phyloP scores from a whole-genome alignment of 164 flowering plant species.

The Amborella trichopoda region DNA sequence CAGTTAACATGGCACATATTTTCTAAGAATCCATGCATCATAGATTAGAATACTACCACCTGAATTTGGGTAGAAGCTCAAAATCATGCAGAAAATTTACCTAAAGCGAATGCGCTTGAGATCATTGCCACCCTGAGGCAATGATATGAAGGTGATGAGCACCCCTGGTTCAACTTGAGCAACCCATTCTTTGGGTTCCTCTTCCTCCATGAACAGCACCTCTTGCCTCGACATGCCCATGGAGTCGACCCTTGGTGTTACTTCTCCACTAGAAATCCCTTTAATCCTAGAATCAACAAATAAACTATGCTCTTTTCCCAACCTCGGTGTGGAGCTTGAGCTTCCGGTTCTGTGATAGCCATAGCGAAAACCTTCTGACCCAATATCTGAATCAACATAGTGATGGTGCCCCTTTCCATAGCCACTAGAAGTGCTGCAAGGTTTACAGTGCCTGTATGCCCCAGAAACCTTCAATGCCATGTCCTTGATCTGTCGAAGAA shows the following conservation, averaged over 20 bases:
- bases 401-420: conserved; percentile 26
- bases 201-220: conserved; percentile 72
- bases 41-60: too few species aligned
- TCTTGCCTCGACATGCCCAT: conserved; percentile 49
- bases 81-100: too few species aligned
- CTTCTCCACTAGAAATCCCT: conserved; percentile 75
- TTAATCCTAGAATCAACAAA: conserved; percentile 51
- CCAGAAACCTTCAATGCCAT: conserved; percentile 91
- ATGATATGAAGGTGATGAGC: conserved; percentile 71
- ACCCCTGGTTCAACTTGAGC: conserved; percentile 99
- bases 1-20: too few species aligned
- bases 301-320: conserved; percentile 75
- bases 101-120: conserved; percentile 91
- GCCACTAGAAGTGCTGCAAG: conserved; percentile 53
- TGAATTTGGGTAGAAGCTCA: too few species aligned
- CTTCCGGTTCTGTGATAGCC: conserved; percentile 58
- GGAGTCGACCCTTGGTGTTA: conserved; percentile 24
- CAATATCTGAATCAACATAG: conserved; percentile 56
- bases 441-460: conserved; percentile 81
- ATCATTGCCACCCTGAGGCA: conserved; percentile 84
- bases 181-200: conserved; percentile 90
- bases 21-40: too few species aligned
- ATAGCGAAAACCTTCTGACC: conserved; percentile 50
- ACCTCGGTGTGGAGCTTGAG: conserved; percentile 43
- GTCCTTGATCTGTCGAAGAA: conserved; percentile 77